These are phyloP conservation scores for Erysimum cheiranthoides DNA, from an alignment of 345 rosid species.

Conservation along the genomic window DNA sequence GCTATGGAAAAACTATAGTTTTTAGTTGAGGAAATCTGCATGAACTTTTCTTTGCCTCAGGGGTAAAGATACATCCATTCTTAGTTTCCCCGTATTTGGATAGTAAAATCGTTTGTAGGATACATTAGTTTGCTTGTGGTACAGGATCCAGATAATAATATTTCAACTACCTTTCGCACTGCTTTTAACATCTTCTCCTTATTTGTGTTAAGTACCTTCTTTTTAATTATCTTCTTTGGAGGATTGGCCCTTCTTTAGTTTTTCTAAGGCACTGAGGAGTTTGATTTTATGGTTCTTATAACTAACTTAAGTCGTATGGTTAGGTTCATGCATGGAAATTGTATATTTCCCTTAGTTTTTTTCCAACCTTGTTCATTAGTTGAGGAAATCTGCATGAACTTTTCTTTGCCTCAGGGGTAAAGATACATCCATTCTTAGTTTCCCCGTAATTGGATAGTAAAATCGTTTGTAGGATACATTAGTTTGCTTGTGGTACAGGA, in stretches of 20 bases:
- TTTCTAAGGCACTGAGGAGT: slow-evolving; percentile 5
- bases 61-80: slow-evolving; percentile 8
- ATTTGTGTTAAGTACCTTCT: background rate
- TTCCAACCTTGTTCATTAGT: slow-evolving; percentile 27
- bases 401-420: slow-evolving; percentile 1
- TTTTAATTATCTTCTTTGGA: slow-evolving; percentile 4
- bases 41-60: slow-evolving; percentile 7
- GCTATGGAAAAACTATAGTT: background rate
- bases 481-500: background rate
- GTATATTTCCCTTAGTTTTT: background rate
- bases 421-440: slow-evolving; percentile 21
- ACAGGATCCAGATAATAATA: background rate
- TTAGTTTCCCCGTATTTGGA: slow-evolving; percentile 5
- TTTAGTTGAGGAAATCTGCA: slow-evolving; percentile 13
- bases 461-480: background rate
- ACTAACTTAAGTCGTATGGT: background rate
- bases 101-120: background rate
- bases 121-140: background rate
- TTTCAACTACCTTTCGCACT: slow-evolving; percentile 1
- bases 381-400: background rate
- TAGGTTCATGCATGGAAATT: slow-evolving; percentile 1
- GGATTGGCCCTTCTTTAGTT: slow-evolving; percentile 21
- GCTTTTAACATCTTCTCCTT: slow-evolving; percentile 6
- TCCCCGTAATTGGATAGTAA: background rate
- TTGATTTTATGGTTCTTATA: slow-evolving; percentile 18